Percentiles rank a stretch among this genome's conserved stretches.
These are phyloP conservation scores for Schizophyllum commune DNA, from an alignment of 1,284 basidiomycete genomes.

Conservation along the genomic window DNA sequence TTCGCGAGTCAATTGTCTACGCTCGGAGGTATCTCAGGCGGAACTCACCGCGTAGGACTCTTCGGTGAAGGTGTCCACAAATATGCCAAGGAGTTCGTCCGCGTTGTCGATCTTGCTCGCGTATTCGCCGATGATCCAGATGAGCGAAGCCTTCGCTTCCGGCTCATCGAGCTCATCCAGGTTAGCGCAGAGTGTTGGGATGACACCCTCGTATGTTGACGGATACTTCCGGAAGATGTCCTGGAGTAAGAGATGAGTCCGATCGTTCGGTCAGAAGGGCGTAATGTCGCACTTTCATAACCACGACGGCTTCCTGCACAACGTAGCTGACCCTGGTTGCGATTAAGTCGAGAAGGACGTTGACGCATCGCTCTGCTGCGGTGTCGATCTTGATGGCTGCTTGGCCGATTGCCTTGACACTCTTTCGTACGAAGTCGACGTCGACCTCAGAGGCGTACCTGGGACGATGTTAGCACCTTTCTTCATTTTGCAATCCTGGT, in stretches of 20 bases:
- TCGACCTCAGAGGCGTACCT: conserved; percentile 97
- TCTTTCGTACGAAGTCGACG: conserved; percentile 94
- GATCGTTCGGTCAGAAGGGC: not conserved
- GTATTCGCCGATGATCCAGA: conserved; percentile 99
- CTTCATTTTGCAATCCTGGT: not conserved
- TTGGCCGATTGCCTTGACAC: conserved; percentile 93
- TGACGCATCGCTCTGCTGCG: conserved; percentile 92
- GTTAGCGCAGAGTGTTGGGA: conserved; percentile 90
- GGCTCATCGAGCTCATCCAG: conserved; percentile 97
- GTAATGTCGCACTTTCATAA: conserved; percentile 75
- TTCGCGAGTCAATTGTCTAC: conserved; percentile 12
- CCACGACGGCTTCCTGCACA: conserved; percentile 96
- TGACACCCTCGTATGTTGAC: conserved; percentile 95
- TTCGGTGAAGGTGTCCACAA: conserved; percentile 89
- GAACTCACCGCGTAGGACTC: conserved; percentile 81
- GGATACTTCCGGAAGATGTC: conserved; percentile 99
- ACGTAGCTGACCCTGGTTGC: conserved; percentile 93
- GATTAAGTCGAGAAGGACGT: conserved; percentile 88
- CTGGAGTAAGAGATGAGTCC: conserved; percentile 18
- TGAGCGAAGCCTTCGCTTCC: conserved; percentile 94
- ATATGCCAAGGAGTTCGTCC: conserved; percentile 84
- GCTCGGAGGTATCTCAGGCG: not conserved
- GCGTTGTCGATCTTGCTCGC: conserved; percentile 96
- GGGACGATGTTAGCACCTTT: not conserved
- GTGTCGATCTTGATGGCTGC: conserved; percentile 93